Evolutionary conservation across 305 asterid species (phyloP), one percentile per base, ranked within the genome.

Genomic region (Plantago rigida): DNA sequence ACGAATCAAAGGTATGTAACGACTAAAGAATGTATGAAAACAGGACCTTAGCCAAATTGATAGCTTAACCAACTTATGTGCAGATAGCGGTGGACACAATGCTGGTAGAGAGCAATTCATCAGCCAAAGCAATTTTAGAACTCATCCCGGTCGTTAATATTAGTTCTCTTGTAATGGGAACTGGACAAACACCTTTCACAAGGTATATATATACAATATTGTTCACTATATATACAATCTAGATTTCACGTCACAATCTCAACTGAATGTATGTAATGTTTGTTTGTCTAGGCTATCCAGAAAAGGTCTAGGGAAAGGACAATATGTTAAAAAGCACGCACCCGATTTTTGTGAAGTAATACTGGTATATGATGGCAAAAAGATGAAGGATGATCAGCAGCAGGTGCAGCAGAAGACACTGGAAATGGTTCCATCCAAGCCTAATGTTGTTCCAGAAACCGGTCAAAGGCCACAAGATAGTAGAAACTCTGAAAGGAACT

Each of bases 21-120:
- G n/a, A 2, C 8, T 1, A 52, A 28, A 3, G 28, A 8, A 13
- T 6, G 17, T 13, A 53, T 9, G 9, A 19, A 57, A 9, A 41
- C 3, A 22, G 17, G 3, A 15, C 24, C 15, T 15, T 57, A 14
- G 10, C 0, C 15, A 41, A 47, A 42, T 9, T 3, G 47, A 41
- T 14, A 56, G 17, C 24, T 34, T 31, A 22, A 22, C 2, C 26
- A 6, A 9, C 10, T 39, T 13, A 3, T 13, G 36, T 57, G 69
- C 73, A 87, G 96, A 81, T 87, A 47, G 66, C 60, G 22, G 96
- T 79, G 65, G 96, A 85, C 63, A 85, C 94, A 22, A 84, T 85
- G 87, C 82, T 87, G 56, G 77, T 85, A 67, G 96, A 87, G 79
- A 87, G 93, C 83, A 82, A 66, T 60, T 77, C 87, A 68, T 69